A percentile compares a stretch with the other conserved stretches of the same genome.
Conservation (phyloP, 2,329 filamentous ascomycete species). For the Byssoonygena ceratinophila region DNA sequence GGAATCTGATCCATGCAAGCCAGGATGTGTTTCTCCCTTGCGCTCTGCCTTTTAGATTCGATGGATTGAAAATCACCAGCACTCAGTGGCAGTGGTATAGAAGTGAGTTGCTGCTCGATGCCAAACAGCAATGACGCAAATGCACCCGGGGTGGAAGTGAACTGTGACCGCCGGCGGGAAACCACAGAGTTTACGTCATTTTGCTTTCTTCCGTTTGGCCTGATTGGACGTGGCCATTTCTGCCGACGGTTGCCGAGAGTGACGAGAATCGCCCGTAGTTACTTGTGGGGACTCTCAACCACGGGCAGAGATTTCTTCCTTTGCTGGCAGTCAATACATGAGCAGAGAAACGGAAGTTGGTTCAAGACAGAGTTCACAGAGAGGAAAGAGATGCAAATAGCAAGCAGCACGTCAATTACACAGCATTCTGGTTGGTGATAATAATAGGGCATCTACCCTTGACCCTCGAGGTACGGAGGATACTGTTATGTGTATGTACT, state of each 20-base stretch:
- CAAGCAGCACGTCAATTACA: too few species aligned
- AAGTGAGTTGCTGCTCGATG: neutral
- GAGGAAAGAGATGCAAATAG: too few species aligned
- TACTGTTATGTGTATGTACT: neutral
- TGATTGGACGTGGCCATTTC: neutral
- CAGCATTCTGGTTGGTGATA: neutral
- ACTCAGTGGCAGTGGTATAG: too few species aligned
- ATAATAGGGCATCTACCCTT: neutral
- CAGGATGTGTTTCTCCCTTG: too few species aligned
- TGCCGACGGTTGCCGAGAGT: neutral
- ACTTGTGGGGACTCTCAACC: too few species aligned
- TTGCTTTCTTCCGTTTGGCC: neutral
- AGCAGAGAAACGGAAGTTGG: too few species aligned
- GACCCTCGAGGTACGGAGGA: neutral
- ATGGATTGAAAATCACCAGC: too few species aligned
- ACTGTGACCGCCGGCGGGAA: too few species aligned
- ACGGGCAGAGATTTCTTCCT: neutral
- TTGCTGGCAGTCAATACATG: neutral
- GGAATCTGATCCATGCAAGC: neutral
- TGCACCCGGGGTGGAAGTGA: neutral
- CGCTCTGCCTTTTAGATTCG: too few species aligned
- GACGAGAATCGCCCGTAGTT: conserved; percentile 6
- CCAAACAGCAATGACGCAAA: neutral
- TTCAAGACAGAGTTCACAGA: too few species aligned
- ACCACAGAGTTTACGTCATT: neutral